phyloP scores from a whole-genome alignment of 305 asterid genomes.

The Fraxinus xanthoxyloides region DNA sequence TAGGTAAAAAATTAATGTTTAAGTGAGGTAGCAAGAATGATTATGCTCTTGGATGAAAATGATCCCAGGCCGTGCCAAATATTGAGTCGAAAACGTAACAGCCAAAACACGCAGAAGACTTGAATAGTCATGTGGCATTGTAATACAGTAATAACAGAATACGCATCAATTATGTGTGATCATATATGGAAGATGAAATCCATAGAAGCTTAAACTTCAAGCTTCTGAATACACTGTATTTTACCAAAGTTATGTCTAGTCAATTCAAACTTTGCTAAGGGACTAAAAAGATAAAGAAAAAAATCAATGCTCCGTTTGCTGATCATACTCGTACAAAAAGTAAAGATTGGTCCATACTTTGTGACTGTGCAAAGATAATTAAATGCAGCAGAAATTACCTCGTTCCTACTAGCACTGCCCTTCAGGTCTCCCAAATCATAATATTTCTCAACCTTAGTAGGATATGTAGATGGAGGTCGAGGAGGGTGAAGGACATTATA shows the following conservation, averaged over 20 bases:
- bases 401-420: constrained; percentile 63
- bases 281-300: neutral
- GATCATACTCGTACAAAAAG: neutral
- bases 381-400: constrained; percentile 50
- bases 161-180: neutral
- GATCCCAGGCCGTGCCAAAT: neutral
- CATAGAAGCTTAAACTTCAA: neutral
- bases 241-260: neutral
- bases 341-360: neutral
- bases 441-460: constrained; percentile 65
- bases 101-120: neutral
- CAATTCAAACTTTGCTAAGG: neutral
- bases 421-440: constrained; percentile 79
- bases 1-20: neutral
- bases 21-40: neutral
- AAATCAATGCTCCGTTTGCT: neutral
- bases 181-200: neutral
- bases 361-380: neutral
- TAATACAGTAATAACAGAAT: neutral
- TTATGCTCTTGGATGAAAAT: neutral
- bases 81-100: neutral
- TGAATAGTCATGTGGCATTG: neutral
- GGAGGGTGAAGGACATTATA: constrained; percentile 94
- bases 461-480: constrained; percentile 52
- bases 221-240: neutral